These are phyloP conservation scores for Batrachochytrium dendrobatidis DNA, from an alignment of 371 early-diverging fungal genomes.

Conservation along the genomic window DNA sequence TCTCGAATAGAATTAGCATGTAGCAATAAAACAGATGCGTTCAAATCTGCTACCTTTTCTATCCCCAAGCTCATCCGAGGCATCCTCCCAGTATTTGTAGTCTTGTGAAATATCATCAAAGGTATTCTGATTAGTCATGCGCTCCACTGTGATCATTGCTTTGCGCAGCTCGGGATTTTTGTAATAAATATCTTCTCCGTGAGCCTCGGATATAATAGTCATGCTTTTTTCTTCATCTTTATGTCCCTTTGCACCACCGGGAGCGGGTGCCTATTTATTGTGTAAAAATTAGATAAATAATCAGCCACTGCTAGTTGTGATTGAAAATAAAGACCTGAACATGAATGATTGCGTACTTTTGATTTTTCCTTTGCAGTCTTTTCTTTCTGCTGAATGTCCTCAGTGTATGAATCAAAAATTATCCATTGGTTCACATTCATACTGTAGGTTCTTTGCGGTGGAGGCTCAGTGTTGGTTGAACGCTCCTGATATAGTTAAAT, in stretches of 20 bases:
- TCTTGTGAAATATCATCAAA: conserved; percentile 55
- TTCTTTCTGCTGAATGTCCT: conserved; percentile 48
- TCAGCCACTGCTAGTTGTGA: background rate
- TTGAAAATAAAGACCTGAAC: background rate
- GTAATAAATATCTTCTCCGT: conserved; percentile 46
- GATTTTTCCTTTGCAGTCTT: conserved; percentile 45
- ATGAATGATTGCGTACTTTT: conserved; percentile 27
- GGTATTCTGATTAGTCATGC: conserved; percentile 59
- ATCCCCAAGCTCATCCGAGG: conserved; percentile 48
- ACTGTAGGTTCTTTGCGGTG: conserved; percentile 42
- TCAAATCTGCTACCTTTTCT: conserved; percentile 24
- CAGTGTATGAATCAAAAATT: conserved; percentile 51
- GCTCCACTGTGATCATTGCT: conserved; percentile 41
- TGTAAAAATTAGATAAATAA: background rate
- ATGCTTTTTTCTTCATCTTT: conserved; percentile 45
- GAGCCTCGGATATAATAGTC: conserved; percentile 31
- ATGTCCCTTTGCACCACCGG: conserved; percentile 38
- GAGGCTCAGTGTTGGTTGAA: conserved; percentile 53
- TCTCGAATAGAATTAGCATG: background rate
- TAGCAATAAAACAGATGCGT: background rate
- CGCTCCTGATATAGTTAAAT: conserved; percentile 30
- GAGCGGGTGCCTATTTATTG: conserved; percentile 8
- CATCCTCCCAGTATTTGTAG: conserved; percentile 59
- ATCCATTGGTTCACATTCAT: conserved; percentile 52
- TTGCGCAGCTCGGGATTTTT: conserved; percentile 41